Percentiles rank a stretch among this genome's conserved stretches.
phyloP scores from a whole-genome alignment of 495 filamentous ascomycete genomes.

The Penicillium coffeae region DNA sequence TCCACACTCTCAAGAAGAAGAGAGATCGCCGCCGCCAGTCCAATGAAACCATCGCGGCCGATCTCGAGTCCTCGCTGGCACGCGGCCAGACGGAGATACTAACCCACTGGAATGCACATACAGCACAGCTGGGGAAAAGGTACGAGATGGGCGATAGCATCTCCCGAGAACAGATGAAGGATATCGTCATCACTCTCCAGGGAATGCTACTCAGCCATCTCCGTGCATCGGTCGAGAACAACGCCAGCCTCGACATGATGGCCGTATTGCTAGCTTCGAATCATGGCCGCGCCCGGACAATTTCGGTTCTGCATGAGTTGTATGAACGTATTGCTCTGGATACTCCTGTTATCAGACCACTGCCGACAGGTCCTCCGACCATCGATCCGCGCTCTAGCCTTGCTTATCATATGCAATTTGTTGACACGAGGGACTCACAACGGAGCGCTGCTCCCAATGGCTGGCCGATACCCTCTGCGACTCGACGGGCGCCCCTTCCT shows the following conservation, averaged over 20 bases:
- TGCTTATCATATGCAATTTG: slow-evolving; percentile 2
- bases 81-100: slow-evolving; percentile 26
- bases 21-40: slow-evolving; percentile 19
- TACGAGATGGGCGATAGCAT: slow-evolving; percentile 38
- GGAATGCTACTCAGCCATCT: slow-evolving; percentile 40
- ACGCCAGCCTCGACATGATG: slow-evolving; percentile 32
- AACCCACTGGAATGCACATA: slow-evolving; percentile 26
- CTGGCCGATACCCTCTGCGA: not conserved
- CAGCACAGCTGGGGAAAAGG: slow-evolving; percentile 24
- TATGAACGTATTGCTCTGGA: slow-evolving; percentile 30
- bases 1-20: slow-evolving; percentile 34
- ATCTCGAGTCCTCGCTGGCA: slow-evolving; percentile 32
- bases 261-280: slow-evolving; percentile 35
- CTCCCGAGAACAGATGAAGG: slow-evolving; percentile 38
- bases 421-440: not conserved
- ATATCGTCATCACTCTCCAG: slow-evolving; percentile 44
- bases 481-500: not conserved
- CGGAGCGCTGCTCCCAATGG: not conserved
- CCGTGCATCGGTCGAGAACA: slow-evolving; percentile 32
- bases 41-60: slow-evolving; percentile 10
- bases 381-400: slow-evolving; percentile 10
- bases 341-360: slow-evolving; percentile 5
- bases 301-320: slow-evolving; percentile 28
- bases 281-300: slow-evolving; percentile 22
- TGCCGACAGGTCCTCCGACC: not conserved